These are phyloP conservation scores for Cladosporium sp. DNA, from an alignment of 2,329 filamentous ascomycete genomes.

Conservation along the genomic window DNA sequence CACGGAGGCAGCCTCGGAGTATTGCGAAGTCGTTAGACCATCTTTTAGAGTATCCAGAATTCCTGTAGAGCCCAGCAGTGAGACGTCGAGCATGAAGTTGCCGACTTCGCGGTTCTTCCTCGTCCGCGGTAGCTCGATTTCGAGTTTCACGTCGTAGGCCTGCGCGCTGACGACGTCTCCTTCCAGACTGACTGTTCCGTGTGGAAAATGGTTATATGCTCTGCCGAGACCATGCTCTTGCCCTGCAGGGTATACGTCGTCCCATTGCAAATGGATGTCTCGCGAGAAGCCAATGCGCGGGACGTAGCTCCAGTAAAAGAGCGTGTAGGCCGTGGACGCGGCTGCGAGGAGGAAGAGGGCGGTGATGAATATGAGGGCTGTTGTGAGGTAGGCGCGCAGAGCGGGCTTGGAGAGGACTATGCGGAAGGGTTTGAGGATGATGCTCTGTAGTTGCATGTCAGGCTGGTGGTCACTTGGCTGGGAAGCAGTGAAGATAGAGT, in stretches of 20 bases:
- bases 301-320: slow-evolving; percentile 70
- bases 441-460: slow-evolving; percentile 44
- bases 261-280: slow-evolving; percentile 67
- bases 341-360: slow-evolving; percentile 57
- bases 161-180: slow-evolving; percentile 66
- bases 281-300: slow-evolving; percentile 63
- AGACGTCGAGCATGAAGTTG: slow-evolving; percentile 91
- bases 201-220: slow-evolving; percentile 41
- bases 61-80: slow-evolving; percentile 52
- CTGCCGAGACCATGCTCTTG: not conserved
- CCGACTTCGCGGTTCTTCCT: slow-evolving; percentile 72
- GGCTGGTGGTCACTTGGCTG: not conserved
- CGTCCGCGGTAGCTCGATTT: slow-evolving; percentile 75
- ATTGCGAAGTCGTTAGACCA: slow-evolving; percentile 17
- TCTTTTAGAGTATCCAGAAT: slow-evolving; percentile 15
- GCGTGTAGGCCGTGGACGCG: slow-evolving; percentile 61
- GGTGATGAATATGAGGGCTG: slow-evolving; percentile 54
- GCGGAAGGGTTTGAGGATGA: slow-evolving; percentile 55
- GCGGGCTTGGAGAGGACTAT: slow-evolving; percentile 61
- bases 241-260: slow-evolving; percentile 42
- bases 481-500: not conserved
- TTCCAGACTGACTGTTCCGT: slow-evolving; percentile 52
- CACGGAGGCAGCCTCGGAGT: not conserved
- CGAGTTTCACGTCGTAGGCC: slow-evolving; percentile 79
- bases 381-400: slow-evolving; percentile 64